Conservation (phyloP, 441 rosid genomes). For the Populus hybrid region DNA sequence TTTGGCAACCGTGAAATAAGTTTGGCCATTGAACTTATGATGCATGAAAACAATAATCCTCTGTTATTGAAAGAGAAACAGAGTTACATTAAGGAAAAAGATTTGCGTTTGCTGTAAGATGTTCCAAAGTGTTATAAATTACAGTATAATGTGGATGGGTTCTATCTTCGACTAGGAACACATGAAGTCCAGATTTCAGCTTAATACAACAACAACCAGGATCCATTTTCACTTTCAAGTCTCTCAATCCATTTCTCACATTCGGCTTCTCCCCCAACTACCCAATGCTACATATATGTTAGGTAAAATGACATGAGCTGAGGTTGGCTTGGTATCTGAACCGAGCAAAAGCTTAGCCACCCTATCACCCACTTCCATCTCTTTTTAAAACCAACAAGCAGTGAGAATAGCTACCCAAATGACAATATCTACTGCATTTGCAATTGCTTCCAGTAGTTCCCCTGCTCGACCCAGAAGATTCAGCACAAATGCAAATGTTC, state of each 20-base stretch:
- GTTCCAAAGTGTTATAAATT: conserved; percentile 39
- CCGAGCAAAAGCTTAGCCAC: conserved; percentile 40
- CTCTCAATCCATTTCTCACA: conserved; percentile 41
- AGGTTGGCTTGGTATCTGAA: conserved; percentile 34
- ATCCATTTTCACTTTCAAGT: conserved; percentile 44
- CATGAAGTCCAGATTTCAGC: conserved; percentile 35
- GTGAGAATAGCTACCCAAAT: conserved; percentile 59
- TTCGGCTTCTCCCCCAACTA: conserved; percentile 47
- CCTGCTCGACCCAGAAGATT: conserved; percentile 59
- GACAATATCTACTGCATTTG: conserved; percentile 47
- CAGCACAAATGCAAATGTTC: conserved; percentile 53
- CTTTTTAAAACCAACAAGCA: conserved; percentile 50
- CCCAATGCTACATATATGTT: conserved; percentile 48
- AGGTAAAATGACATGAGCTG: conserved; percentile 45
- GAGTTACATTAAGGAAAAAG: conserved; percentile 18
- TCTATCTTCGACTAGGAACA: conserved; percentile 44
- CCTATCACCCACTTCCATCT: conserved; percentile 53
- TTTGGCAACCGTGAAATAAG: not conserved
- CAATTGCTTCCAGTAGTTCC: conserved; percentile 45
- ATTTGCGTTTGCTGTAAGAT: conserved; percentile 39
- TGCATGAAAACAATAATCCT: conserved; percentile 13
- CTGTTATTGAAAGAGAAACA: not conserved
- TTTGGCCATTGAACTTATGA: not conserved
- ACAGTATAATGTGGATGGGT: conserved; percentile 30
- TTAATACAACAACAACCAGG: conserved; percentile 59